Percentiles rank a stretch among this genome's conserved stretches.
phyloP scores from a whole-genome alignment of 108 stramenopile genomes.

The Stephanodiscus minutulus region DNA sequence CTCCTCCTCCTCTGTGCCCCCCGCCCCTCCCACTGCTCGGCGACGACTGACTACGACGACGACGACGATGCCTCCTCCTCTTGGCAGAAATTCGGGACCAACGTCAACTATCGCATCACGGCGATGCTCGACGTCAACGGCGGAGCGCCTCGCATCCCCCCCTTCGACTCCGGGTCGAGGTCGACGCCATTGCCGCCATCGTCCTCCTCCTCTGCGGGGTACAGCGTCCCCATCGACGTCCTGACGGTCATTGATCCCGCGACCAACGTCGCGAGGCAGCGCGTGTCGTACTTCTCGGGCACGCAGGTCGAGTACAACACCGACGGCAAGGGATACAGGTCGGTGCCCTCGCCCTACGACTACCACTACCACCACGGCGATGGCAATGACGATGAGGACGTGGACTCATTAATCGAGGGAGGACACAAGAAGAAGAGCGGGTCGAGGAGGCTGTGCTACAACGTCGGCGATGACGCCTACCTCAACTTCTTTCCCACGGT shows the following conservation, averaged over 20 bases:
- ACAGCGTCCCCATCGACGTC: conserved; percentile 35
- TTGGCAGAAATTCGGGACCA: conserved; percentile 6
- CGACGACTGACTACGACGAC: too few species aligned
- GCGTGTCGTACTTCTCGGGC: conserved; percentile 21
- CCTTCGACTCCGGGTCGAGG: too few species aligned
- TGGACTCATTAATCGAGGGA: too few species aligned
- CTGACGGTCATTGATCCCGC: conserved; percentile 14
- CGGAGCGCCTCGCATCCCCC: not conserved
- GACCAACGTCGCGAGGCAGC: conserved; percentile 13
- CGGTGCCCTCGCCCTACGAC: conserved; percentile 8
- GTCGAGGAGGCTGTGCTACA: not conserved
- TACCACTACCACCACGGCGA: not conserved
- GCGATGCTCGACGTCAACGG: conserved; percentile 24
- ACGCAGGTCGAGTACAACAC: conserved; percentile 32
- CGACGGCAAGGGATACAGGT: conserved; percentile 19
- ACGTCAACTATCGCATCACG: conserved; percentile 19
- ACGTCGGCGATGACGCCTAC: conserved; percentile 6
- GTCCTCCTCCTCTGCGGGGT: not conserved
- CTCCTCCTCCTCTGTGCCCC: too few species aligned
- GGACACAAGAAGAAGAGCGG: too few species aligned
- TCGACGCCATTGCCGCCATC: too few species aligned
- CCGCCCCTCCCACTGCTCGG: too few species aligned
- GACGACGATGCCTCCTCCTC: too few species aligned
- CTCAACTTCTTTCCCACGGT: conserved; percentile 41
- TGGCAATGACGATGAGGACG: not conserved